phyloP scores from a whole-genome alignment of 1,284 basidiomycete genomes.

The Psilocybe mexicana region DNA sequence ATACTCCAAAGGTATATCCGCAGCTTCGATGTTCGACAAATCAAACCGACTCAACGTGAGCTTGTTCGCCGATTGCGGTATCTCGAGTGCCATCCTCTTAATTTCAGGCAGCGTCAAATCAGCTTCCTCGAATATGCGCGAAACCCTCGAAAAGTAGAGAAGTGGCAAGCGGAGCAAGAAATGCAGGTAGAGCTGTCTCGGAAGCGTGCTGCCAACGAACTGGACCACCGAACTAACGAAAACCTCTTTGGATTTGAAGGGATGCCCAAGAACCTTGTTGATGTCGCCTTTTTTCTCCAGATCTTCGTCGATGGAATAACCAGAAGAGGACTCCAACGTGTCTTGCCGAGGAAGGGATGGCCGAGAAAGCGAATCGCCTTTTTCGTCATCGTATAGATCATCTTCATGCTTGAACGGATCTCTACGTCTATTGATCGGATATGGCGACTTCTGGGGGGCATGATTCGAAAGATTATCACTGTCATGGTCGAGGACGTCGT shows the following conservation, averaged over 20 bases:
- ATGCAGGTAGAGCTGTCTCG: slow-evolving; percentile 23
- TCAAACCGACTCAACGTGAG: slow-evolving; percentile 3
- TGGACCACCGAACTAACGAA: not conserved
- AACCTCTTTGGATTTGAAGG: not conserved
- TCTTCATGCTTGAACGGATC: not conserved
- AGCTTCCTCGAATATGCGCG: slow-evolving; percentile 32
- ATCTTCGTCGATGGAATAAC: not conserved
- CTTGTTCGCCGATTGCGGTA: slow-evolving; percentile 7
- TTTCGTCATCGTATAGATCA: not conserved
- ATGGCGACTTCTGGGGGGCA: not conserved
- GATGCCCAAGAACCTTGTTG: not conserved
- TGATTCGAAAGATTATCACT: not conserved
- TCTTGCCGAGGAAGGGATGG: not conserved
- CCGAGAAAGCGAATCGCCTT: not conserved
- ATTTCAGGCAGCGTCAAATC: slow-evolving; percentile 31
- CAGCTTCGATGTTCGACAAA: slow-evolving; percentile 4
- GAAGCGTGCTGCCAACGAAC: slow-evolving; percentile 5
- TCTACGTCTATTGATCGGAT: not conserved
- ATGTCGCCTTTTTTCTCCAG: not conserved
- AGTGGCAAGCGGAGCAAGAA: slow-evolving; percentile 26
- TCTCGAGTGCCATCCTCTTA: slow-evolving; percentile 28
- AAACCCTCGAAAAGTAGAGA: slow-evolving; percentile 31
- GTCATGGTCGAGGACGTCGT: not conserved
- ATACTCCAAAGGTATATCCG: slow-evolving; percentile 18
- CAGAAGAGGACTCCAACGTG: not conserved